phyloP scores from a whole-genome alignment of 345 rosid species.

The Gossypium rotundifolium region DNA sequence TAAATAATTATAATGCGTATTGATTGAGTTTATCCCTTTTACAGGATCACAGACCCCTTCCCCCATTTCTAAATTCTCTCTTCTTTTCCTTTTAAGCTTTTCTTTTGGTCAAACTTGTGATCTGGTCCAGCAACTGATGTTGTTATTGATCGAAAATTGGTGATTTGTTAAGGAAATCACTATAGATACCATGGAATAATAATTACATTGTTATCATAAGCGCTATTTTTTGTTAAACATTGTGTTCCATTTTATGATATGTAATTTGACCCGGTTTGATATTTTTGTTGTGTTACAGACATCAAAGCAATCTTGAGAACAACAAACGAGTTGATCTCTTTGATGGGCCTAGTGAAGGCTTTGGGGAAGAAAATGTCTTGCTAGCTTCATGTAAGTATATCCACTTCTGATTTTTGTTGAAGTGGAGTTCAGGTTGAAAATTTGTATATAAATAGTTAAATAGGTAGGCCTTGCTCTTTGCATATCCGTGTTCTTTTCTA shows the following conservation, averaged over 20 bases:
- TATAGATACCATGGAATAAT: neutral
- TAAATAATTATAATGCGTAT: neutral
- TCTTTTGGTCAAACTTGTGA: neutral
- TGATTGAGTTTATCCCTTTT: neutral
- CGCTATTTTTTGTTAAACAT: neutral
- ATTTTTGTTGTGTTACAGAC: slow-evolving; percentile 36
- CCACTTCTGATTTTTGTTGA: neutral
- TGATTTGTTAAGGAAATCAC: neutral
- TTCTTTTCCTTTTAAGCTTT: neutral
- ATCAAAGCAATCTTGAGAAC: slow-evolving; percentile 72
- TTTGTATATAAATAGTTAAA: neutral
- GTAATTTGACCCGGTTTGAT: slow-evolving; percentile 12
- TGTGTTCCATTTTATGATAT: neutral
- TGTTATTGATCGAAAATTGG: neutral
- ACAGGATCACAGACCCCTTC: neutral
- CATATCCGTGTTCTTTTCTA: neutral
- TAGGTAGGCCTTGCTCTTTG: neutral
- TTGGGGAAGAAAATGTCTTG: slow-evolving; percentile 75
- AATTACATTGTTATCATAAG: neutral
- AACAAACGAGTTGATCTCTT: slow-evolving; percentile 86
- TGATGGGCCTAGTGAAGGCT: slow-evolving; percentile 78
- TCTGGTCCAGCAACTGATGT: neutral
- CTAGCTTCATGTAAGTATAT: slow-evolving; percentile 70
- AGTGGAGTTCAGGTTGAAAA: slow-evolving; percentile 1
- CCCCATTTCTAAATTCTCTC: neutral